Base-by-base conservation (phyloP, 306 rosid genomes). In the Luffa acutangula region DNA sequence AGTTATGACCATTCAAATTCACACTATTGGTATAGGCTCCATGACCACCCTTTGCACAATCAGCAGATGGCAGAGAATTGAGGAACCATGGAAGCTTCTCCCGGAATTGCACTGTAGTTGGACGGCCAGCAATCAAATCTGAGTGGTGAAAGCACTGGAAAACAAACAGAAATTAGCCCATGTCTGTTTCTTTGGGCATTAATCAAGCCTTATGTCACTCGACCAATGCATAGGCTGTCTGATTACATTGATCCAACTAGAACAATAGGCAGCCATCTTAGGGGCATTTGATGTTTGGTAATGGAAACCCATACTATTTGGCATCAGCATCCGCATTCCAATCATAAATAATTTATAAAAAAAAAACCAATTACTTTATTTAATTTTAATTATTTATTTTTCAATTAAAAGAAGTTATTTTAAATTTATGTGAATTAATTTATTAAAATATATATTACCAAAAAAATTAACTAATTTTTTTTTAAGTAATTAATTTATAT, bases 41-140 rank as follows among this genome's bases (percentile, higher is more conserved):
- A 82, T 94, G 98, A 79, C 98, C 98, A 83, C 97, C 97, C 89
- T 94, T 94, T 67, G 98, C 98, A 87, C 98, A 94, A 87, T 94
- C 98, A 80, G 98, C 97, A 43, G 98, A 94, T 81, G 98, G 97
- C 82, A 94, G 81, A 18, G 98, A 96, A 86, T 92, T 83, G 77
- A 94, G 97, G 85, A 94, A 94, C 98, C 97, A 94, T 58, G 98
- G 98, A 89, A 94, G 97, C 91, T 94, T 95, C 88, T 92, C 93
- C 86, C 78, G 89, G 80, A 95, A 95, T 80, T 95, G 96, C 76
- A 70, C 70, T n/a, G 98, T 91, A 88, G 95, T 87, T 79, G 98
- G 97, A 60, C 98, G 97, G 81, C 82, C 98, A 86, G 83, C 81
- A 80, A 89, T 88, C 95, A 95, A 90, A 87, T 95, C 98, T 10